Evolutionary conservation across 257 asterid genomes (phyloP).

Genomic region (Asclepias syriaca): DNA sequence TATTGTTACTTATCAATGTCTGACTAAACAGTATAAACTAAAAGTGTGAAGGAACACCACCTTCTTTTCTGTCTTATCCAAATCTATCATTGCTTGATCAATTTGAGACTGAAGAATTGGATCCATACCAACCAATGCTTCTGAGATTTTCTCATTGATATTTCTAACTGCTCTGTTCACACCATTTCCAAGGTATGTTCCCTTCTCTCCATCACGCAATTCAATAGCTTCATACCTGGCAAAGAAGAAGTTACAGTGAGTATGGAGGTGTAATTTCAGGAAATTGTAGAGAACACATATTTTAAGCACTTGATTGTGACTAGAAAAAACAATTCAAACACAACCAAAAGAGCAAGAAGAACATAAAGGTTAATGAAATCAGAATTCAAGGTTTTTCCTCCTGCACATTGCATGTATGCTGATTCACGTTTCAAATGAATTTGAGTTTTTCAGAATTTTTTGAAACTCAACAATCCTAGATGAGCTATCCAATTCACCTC

Average conservation of each 20-base stretch:
- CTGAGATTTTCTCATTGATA: constrained; percentile 90
- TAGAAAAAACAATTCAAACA: no score
- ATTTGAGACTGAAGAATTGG: constrained; percentile 95
- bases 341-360: background rate
- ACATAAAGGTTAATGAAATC: background rate
- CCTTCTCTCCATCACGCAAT: constrained; percentile 94
- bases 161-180: constrained; percentile 90
- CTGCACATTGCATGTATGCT: background rate
- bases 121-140: constrained; percentile 98
- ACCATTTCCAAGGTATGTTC: constrained; percentile 89
- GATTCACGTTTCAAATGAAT: background rate
- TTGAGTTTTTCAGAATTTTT: background rate
- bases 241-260: background rate
- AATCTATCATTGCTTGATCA: constrained; percentile 97
- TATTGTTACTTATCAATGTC: background rate
- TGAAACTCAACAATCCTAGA: background rate
- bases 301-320: no score
- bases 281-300: no score
- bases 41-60: constrained; percentile 28
- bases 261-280: no score
- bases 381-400: background rate
- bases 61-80: constrained; percentile 98
- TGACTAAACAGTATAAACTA: background rate
- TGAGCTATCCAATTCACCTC: background rate
- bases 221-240: constrained; percentile 90